Evolutionary conservation across 768 basidiomycete genomes (phyloP), one percentile per base, ranked within the genome.

Genomic region (Megacollybia marginata): DNA sequence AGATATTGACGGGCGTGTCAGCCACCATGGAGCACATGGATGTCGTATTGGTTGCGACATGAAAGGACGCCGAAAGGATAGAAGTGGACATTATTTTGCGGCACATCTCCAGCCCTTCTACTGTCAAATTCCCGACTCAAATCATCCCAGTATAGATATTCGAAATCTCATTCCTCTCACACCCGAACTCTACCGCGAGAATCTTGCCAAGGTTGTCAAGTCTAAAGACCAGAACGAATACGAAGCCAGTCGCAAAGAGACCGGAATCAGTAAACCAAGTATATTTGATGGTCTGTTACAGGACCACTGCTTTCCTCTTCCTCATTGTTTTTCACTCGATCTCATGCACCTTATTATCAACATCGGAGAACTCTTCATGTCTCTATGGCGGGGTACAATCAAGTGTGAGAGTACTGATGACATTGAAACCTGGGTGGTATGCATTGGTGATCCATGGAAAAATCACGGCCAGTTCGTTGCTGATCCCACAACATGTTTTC

Each of bases 231-330:
- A 58, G 4, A 51, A 53, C 0, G 46, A 67, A 23, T 73, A 64
- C 47, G 48, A 61, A 18, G 33, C 49, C 1, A 33, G 42, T 5
- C 65, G 69, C 0, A 56, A 61, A 1, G 55, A 59, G 4, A 72
- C 68, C 1, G 72, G 72, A 0, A 58, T 74, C 9, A 57, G 46
- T 0, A 68, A 67, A 34, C 66, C 68, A 0, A 65, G 57, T 1
- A 58, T 77, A 9, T 62, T 76, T n/a, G 55, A 56, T 15, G 70
- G 69, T 1, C 55, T 78, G 6, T n/a, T 44, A 0, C 44, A 44
- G 0, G n/a, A 40, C 0, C 46, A 20, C 2, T 60, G 47, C 0
- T 61, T 73, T 9, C 56, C 58, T 0, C 46, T 73, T 4, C 73
- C 72, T 0, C 28, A 43, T 0, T 63, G 59, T 20, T 75, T 75